Conservation (phyloP, 2,329 filamentous ascomycete genomes). For the Aspergillus caelatus region DNA sequence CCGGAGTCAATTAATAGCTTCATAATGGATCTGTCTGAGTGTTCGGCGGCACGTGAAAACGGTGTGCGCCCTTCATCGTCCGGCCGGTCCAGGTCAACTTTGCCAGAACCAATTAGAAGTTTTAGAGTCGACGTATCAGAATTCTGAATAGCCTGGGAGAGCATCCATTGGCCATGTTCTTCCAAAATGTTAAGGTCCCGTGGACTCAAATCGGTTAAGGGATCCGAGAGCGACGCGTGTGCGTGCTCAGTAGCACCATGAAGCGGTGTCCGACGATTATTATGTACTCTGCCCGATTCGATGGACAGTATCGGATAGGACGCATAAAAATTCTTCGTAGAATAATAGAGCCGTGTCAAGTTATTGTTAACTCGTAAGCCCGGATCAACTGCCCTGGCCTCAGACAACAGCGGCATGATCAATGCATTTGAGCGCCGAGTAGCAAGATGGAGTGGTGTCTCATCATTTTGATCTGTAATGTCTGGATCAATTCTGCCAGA, state of each 20-base stretch:
- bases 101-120: not conserved
- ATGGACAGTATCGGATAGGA: not conserved
- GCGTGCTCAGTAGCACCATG: not conserved
- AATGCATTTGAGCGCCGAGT: not conserved
- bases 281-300: not conserved
- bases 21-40: rapidly evolving
- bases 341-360: not conserved
- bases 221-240: not conserved
- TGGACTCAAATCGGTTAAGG: not conserved
- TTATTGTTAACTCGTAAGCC: not conserved
- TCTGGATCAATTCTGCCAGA: not conserved
- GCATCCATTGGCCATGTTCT: not conserved
- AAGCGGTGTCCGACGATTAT: not conserved
- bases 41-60: not conserved
- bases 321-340: not conserved
- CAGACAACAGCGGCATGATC: not conserved
- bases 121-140: not conserved
- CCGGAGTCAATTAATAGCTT: not conserved
- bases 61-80: not conserved
- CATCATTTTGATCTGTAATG: not conserved
- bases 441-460: not conserved
- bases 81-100: not conserved
- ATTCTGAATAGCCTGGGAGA: not conserved
- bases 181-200: not conserved
- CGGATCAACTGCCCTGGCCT: not conserved